Conservation (phyloP, 345 rosid genomes). For the Lagerstroemia speciosa region DNA sequence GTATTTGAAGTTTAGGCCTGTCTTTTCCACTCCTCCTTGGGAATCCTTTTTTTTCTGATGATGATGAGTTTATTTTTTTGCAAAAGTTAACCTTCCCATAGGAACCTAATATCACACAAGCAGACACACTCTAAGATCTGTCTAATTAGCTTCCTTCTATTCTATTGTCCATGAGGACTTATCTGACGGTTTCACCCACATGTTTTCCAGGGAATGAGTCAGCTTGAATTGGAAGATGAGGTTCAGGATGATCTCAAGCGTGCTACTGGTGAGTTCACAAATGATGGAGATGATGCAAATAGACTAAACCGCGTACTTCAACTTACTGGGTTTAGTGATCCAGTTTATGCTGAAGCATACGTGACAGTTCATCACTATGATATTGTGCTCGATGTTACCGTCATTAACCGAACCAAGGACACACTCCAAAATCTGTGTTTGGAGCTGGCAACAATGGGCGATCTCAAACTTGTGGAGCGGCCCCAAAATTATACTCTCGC, state of each 20-base stretch:
- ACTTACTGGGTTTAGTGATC: slow-evolving; percentile 98
- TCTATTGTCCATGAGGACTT: background rate
- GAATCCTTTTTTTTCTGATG: no score
- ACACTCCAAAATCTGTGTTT: slow-evolving; percentile 96
- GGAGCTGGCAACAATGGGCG: slow-evolving; percentile 98
- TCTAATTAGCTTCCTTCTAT: background rate
- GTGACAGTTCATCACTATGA: slow-evolving; percentile 97
- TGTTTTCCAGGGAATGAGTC: slow-evolving; percentile 87
- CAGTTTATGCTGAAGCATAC: slow-evolving; percentile 98
- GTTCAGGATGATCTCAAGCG: slow-evolving; percentile 97
- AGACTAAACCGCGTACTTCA: slow-evolving; percentile 96
- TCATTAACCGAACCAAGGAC: slow-evolving; percentile 91
- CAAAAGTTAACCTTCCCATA: no score
- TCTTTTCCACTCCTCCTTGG: background rate
- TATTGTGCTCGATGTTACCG: slow-evolving; percentile 90
- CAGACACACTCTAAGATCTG: background rate
- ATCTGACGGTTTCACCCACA: background rate
- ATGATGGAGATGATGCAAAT: slow-evolving; percentile 90
- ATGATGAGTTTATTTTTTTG: no score
- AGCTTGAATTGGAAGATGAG: slow-evolving; percentile 96
- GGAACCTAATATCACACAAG: background rate
- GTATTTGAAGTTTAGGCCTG: background rate
- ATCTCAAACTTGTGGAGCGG: slow-evolving; percentile 96
- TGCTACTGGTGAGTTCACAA: slow-evolving; percentile 94
- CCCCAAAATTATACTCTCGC: slow-evolving; percentile 97